These are phyloP conservation scores for Fusarium sp. DNA, from an alignment of 2,329 filamentous ascomycete genomes.

Conservation along the genomic window DNA sequence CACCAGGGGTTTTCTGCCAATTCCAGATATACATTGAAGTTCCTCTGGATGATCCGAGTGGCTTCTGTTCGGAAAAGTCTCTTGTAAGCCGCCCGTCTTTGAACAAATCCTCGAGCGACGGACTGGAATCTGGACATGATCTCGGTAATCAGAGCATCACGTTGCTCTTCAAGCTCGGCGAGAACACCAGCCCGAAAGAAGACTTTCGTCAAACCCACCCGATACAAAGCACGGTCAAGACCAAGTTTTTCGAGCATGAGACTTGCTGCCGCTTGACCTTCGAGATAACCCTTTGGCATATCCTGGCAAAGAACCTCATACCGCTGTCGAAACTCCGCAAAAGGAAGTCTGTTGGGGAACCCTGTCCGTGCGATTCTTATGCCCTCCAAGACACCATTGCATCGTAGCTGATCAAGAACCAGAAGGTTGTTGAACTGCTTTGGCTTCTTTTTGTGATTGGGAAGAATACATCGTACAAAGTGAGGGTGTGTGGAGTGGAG, in stretches of 20 bases:
- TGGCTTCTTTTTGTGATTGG: constrained; percentile 96
- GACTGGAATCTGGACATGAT: constrained; percentile 96
- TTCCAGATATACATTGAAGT: constrained; percentile 91
- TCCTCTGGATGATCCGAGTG: constrained; percentile 92
- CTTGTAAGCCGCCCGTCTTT: constrained; percentile 90
- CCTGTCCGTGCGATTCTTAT: constrained; percentile 97
- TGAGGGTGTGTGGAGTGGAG: constrained; percentile 97
- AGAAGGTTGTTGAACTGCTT: constrained; percentile 92
- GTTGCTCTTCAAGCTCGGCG: constrained; percentile 95
- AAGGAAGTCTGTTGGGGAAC: constrained; percentile 92
- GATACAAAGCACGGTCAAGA: constrained; percentile 86
- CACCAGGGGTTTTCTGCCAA: constrained; percentile 97
- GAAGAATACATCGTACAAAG: constrained; percentile 96
- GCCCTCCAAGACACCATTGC: constrained; percentile 98
- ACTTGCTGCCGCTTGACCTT: constrained; percentile 85
- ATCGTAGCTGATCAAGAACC: constrained; percentile 97
- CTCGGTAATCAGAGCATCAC: constrained; percentile 90
- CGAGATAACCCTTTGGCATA: constrained; percentile 90
- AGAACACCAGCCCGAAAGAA: constrained; percentile 98
- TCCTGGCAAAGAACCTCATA: constrained; percentile 93
- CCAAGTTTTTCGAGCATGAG: constrained; percentile 91
- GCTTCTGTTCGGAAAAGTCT: constrained; percentile 94
- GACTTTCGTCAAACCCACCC: constrained; percentile 95
- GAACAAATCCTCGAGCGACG: constrained; percentile 87
- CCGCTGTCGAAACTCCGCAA: constrained; percentile 92